Base-by-base conservation (phyloP, 2,329 filamentous ascomycete species). In the Drechslerella dactyloides region DNA sequence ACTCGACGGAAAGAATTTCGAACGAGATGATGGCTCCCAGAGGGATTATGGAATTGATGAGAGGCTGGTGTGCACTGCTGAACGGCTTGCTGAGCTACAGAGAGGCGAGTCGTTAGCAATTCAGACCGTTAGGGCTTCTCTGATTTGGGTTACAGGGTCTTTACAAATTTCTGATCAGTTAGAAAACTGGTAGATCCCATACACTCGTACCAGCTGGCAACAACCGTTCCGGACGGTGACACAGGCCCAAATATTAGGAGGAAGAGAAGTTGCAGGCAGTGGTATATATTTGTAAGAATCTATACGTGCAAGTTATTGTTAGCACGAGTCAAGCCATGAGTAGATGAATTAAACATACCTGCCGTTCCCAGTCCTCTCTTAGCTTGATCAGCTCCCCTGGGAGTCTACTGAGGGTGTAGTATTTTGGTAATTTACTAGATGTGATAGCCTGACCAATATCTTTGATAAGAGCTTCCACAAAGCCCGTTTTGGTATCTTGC, bases 131-230 rank as follows among this genome's bases (percentile, higher is more conserved):
- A 19, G 21, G 44, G 17, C 8, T 3, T 48, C 44, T 15, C 5
- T 3, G 19, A 33, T 24, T 21, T 7, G 11, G 19, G 42, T 5
- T 7, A 46, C 8, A 8, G 15, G 30, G 40, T 10, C 7, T 19
- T 35, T 74, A 74, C 74, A 62, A 73, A 73, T 66, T 73, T 73
- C 27, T 69, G 55, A 19, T 59, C 61, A 1, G 72, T 69, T 74
- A 97, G 84, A 77, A 96, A 96, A 56, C 80, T 81, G 76, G 86
- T 87, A 13, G 85, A 82, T 46, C 84, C 82, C 83, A 93, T 87
- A 55, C 93, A 81, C n/a, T 84, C 81, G 76, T 93, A 91, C 91
- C 91, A 96, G 74, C 85, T 83, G 42, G 85, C 81, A 17, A 92
- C 82, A 5, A 87, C 79, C 17, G 85, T 83, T 15, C 86, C 82